These are phyloP conservation scores for Apophysomyces elegans DNA, from an alignment of 371 early-diverging fungal species.

Conservation along the genomic window DNA sequence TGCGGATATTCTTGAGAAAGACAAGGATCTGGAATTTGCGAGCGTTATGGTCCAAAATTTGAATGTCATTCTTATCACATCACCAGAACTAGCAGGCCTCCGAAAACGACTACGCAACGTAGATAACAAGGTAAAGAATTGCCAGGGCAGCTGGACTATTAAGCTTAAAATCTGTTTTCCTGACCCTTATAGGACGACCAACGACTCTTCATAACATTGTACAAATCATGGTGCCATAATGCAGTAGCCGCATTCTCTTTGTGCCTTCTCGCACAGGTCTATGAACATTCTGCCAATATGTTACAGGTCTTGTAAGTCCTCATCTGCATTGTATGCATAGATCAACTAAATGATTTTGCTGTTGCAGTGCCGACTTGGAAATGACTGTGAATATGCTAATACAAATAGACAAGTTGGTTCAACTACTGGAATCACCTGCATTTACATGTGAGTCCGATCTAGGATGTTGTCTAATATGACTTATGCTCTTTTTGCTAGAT, in stretches of 20 bases:
- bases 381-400: slow-evolving; percentile 88
- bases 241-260: slow-evolving; percentile 87
- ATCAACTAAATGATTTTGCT: not conserved
- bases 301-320: slow-evolving; percentile 72
- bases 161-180: not conserved
- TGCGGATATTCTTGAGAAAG: slow-evolving; percentile 81
- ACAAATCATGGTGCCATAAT: slow-evolving; percentile 92
- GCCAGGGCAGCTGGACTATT: not conserved
- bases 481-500: slow-evolving; percentile 37
- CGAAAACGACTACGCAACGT: slow-evolving; percentile 71
- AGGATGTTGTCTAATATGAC: not conserved
- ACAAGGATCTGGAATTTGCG: slow-evolving; percentile 87
- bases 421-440: slow-evolving; percentile 92
- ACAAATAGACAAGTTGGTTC: slow-evolving; percentile 93
- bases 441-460: slow-evolving; percentile 71
- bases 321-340: not conserved
- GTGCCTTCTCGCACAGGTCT: slow-evolving; percentile 88
- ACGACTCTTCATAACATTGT: slow-evolving; percentile 76
- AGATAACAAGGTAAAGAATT: slow-evolving; percentile 55
- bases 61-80: slow-evolving; percentile 89
- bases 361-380: slow-evolving; percentile 79
- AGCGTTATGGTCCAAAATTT: slow-evolving; percentile 92
- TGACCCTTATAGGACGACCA: slow-evolving; percentile 54
- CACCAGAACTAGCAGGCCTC: slow-evolving; percentile 85
- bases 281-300: slow-evolving; percentile 83